Percentiles rank a stretch among this genome's conserved stretches.
These are phyloP conservation scores for Rhododendron williamsianum DNA, from an alignment of 148 eudicot species.

Conservation along the genomic window DNA sequence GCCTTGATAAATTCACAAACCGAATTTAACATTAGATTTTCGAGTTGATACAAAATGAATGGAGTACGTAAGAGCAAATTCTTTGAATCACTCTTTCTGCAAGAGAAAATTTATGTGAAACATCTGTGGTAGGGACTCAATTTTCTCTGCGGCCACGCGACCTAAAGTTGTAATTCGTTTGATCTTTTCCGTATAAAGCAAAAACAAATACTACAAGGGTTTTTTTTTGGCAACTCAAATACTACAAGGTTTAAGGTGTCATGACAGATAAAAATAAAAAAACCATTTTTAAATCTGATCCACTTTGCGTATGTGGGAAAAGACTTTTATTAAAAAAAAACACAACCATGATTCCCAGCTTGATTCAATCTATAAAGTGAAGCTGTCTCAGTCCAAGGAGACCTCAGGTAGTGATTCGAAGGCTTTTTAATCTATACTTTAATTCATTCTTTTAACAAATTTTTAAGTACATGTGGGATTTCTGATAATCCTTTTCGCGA, in stretches of 20 bases:
- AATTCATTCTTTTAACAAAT: not conserved
- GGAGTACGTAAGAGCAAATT: not conserved
- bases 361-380: not conserved
- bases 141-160: not conserved
- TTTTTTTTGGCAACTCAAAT: no score
- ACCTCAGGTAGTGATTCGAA: not conserved
- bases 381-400: not conserved
- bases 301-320: not conserved
- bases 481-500: not conserved
- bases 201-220: no score
- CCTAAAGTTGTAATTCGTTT: not conserved
- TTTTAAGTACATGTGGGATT: not conserved
- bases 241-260: no score
- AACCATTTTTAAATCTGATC: not conserved
- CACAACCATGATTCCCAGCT: not conserved
- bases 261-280: not conserved
- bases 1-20: not conserved
- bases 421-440: not conserved
- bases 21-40: not conserved
- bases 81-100: not conserved
- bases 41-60: no score
- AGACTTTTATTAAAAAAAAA: not conserved
- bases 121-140: not conserved
- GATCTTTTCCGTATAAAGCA: no score
- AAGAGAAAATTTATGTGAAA: not conserved